Evolutionary conservation across 768 basidiomycete species (phyloP), one percentile per base, ranked within the genome.

Genomic region (Suillus bovinus): DNA sequence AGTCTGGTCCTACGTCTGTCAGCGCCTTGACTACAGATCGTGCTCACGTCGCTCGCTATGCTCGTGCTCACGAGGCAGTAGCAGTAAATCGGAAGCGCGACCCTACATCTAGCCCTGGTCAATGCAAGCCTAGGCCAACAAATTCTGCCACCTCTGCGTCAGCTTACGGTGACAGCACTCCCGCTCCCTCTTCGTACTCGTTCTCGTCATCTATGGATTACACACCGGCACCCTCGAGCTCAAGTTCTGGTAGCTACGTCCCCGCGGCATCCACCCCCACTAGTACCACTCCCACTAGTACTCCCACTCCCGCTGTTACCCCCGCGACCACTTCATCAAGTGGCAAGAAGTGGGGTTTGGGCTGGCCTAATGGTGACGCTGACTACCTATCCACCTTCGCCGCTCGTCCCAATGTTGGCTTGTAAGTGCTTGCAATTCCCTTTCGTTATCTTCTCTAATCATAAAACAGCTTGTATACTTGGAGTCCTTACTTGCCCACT

Each of bases 291-390:
- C 65, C 13, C 0, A 67, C 9, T 9, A n/a, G 67, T 33, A 31
- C 75, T 34, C 42, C 68, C 24, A 31, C 75, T 31, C 31, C 69
- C 14, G 59, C 68, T 16, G 64, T 71, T 9, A 29, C 65, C 39
- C 27, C 67, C 31, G 8, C 31, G 31, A 31, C n/a, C 46, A 52
- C 27, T 41, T 60, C 34, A 66, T 60, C 34, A 66, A 13, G 34
- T 36, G 34, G 58, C 22, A 75, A 72, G 50, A 91, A 92, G 74
- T 79, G 83, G 47, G 84, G 90, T 64, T 71, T 89, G 22, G 88
- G 82, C 24, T 94, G 90, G 88, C 80, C 87, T 41, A 82, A 86
- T 61, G 81, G 82, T 59, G 77, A 84, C 62, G 76, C 80, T 63
- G 61, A 74, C 38, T 73, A 80, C 53, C 79, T 94, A 52, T 67